Evolutionary conservation across 331 rosid species (phyloP).

Genomic region (Prunus yedoensis): DNA sequence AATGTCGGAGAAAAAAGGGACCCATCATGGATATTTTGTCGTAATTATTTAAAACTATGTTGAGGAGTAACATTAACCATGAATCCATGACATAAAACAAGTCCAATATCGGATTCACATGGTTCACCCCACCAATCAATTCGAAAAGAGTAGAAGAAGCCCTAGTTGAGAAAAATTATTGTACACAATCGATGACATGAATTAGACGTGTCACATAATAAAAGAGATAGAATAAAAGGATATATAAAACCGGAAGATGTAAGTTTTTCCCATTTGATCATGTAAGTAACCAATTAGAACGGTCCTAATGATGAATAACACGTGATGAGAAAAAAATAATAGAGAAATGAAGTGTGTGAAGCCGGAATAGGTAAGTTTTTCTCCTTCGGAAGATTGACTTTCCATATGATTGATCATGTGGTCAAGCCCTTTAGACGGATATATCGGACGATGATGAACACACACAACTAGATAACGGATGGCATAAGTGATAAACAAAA

Average conservation of each 20-base stretch:
- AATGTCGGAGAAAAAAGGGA: constrained; percentile 1
- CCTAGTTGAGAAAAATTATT: too few relatives aligned
- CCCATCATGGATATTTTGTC: not conserved
- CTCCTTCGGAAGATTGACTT: not conserved
- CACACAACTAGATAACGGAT: not conserved
- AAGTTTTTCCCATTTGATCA: too few relatives aligned
- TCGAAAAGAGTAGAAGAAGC: not conserved
- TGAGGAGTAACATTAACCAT: constrained; percentile 1
- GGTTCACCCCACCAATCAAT: not conserved
- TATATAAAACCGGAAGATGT: too few relatives aligned
- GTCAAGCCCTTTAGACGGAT: not conserved
- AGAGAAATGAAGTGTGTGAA: too few relatives aligned
- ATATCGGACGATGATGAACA: not conserved
- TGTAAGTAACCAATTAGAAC: not conserved
- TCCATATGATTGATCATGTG: not conserved
- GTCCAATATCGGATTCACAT: not conserved
- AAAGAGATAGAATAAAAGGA: too few relatives aligned
- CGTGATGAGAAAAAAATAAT: too few relatives aligned
- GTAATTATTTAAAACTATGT: not conserved
- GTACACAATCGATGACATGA: too few relatives aligned
- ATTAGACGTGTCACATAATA: too few relatives aligned
- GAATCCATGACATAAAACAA: not conserved
- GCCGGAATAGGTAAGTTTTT: not conserved
- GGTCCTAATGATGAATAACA: not conserved
- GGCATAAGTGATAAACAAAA: not conserved